Conservation (phyloP, 2,329 filamentous ascomycete species). For the Alternaria infectoria region DNA sequence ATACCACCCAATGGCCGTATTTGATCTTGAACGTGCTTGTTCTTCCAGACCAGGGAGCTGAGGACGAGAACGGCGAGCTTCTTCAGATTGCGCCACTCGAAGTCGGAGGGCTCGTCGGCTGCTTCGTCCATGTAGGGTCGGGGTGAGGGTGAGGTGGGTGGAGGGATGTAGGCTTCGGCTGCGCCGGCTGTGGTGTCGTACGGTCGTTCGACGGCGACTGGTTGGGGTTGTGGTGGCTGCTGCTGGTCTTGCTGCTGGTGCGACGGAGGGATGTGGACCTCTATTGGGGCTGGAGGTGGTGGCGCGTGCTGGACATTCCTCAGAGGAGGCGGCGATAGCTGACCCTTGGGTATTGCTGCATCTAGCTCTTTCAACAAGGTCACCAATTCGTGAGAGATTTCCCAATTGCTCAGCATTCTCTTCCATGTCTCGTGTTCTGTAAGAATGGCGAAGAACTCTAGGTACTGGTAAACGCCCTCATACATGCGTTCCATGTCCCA, state of each 20-base stretch:
- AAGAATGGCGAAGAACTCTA: constrained; percentile 90
- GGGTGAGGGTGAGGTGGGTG: constrained; percentile 38
- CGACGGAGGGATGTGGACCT: constrained; percentile 17
- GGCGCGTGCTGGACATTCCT: constrained; percentile 38
- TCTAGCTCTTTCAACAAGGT: constrained; percentile 87
- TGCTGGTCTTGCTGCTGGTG: constrained; percentile 14
- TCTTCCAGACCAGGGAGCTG: constrained; percentile 87
- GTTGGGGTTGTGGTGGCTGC: constrained; percentile 41
- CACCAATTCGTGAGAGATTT: constrained; percentile 86
- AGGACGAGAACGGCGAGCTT: constrained; percentile 91
- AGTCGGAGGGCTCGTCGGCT: constrained; percentile 67
- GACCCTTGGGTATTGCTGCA: constrained; percentile 76
- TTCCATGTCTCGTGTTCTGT: constrained; percentile 86
- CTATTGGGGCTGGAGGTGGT: constrained; percentile 38
- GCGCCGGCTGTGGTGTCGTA: constrained; percentile 62
- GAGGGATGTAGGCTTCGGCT: constrained; percentile 52
- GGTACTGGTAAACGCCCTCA: constrained; percentile 90
- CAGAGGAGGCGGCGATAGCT: constrained; percentile 65
- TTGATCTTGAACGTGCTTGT: constrained; percentile 82
- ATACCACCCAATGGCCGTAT: constrained; percentile 86
- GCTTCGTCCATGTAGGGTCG: constrained; percentile 56
- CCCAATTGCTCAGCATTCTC: constrained; percentile 86
- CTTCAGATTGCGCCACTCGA: constrained; percentile 84
- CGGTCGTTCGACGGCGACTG: constrained; percentile 67
- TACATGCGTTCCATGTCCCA: constrained; percentile 99